A percentile compares a stretch with the other conserved stretches of the same genome.
Evolutionary conservation across 192 early-diverging fungal genomes (phyloP).

Genomic region (Linnemannia hyalina): DNA sequence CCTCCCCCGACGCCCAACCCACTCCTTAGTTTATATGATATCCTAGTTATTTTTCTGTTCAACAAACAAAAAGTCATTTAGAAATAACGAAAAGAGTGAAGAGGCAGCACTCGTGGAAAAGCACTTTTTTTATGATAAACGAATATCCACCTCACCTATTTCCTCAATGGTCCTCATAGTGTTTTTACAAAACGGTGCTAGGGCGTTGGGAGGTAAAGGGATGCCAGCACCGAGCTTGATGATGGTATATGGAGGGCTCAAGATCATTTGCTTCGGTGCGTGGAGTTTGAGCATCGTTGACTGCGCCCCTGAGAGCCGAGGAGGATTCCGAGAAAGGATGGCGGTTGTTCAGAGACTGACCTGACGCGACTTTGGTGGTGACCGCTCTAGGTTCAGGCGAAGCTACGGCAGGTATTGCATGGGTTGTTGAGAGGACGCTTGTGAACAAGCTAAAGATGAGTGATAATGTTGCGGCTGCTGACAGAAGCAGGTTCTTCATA

Average conservation of each 20-base stretch:
- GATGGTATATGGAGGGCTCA: neutral
- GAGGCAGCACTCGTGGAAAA: neutral
- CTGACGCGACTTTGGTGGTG: too few species aligned
- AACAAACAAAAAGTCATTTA: neutral
- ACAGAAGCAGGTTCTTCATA: too few species aligned
- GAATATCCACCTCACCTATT: neutral
- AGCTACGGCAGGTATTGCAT: too few species aligned
- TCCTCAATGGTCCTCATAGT: neutral
- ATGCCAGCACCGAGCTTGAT: neutral
- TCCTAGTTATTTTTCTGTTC: neutral
- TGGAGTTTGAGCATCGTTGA: neutral
- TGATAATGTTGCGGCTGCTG: too few species aligned
- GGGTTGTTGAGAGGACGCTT: too few species aligned
- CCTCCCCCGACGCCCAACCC: neutral
- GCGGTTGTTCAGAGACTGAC: too few species aligned
- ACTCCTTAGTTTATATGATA: neutral
- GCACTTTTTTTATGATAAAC: neutral
- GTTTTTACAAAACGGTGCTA: neutral
- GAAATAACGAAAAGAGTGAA: neutral
- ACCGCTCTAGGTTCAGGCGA: too few species aligned
- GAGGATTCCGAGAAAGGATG: too few species aligned
- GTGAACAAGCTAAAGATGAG: too few species aligned
- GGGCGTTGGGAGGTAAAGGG: neutral
- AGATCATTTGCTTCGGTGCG: neutral
- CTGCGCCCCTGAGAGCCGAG: too few species aligned